Evolutionary conservation across 441 rosid genomes (phyloP), one percentile per base, ranked within the genome.

Genomic region (Populus tomentosa): DNA sequence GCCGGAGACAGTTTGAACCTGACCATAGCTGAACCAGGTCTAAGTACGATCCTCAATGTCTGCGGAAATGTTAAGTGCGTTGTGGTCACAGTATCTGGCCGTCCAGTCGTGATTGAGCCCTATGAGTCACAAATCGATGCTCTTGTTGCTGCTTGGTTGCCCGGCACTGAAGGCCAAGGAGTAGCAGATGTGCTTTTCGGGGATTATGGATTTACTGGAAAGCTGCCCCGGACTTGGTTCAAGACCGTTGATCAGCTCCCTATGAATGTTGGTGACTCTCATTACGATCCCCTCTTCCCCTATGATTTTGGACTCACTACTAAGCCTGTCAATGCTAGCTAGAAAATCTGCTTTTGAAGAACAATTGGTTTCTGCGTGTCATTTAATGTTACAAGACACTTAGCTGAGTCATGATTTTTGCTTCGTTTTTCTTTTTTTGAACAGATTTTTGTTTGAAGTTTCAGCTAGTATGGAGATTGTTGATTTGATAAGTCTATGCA

Each of bases 81-180:
- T 6, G 95, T 88, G 1, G 59, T 91, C 5, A 4, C 84, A 1
- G 71, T 88, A 63, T 87, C 95, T 0, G 95, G 95, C 0, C 87
- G 92, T 5, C 92, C 95, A 2, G 80, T 88, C 0, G 82, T 85
- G 69, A 83, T 91, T 4, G 70, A 87, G 75, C 92, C 91, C 0
- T 80, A 87, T 36, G 38, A 87, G 1, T 10, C 77, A 6, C 5
- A 36, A 1, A 83, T 88, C 2, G 87, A 85, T 40, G 91, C 87
- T 30, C 81, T 91, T 1, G 86, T 91, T 1, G 91, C 93, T 0
- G 93, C 93, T 5, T 91, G 93, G 95, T 82, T 90, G 5, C 93
- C 95, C 0, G 95, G 93, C 30, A 83, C 82, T 0, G 92, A 91
- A 80, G 92, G 93, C 10, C 92, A 87, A 74, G 95, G 95, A 3